phyloP scores from a whole-genome alignment of 257 asterid species.

The Parsonsia alboflavescens region DNA sequence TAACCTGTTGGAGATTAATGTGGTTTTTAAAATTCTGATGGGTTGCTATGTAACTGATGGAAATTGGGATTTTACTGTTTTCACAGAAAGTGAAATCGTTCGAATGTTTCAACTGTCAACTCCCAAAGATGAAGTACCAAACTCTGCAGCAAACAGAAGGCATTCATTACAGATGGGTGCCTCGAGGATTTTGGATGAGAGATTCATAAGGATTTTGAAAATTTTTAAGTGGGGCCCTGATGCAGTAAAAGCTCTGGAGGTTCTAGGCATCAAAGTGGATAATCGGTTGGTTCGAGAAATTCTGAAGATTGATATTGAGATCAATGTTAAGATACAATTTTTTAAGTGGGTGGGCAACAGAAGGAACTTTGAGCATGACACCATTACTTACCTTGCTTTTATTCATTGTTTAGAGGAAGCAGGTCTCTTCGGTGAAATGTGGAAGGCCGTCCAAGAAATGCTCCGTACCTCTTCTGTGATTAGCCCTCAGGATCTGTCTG shows the following conservation, averaged over 20 bases:
- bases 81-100: conserved; percentile 77
- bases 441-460: conserved; percentile 84
- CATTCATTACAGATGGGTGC: conserved; percentile 17
- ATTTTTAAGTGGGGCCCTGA: conserved; percentile 95
- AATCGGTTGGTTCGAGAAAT: conserved; percentile 72
- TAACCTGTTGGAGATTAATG: not conserved
- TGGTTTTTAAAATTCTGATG: not conserved
- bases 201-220: conserved; percentile 81
- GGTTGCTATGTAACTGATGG: not conserved
- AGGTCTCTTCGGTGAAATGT: conserved; percentile 59
- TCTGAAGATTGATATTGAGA: conserved; percentile 67
- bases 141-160: conserved; percentile 25
- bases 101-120: conserved; percentile 61
- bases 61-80: conserved; percentile 5
- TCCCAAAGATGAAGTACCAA: conserved; percentile 42
- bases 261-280: conserved; percentile 64
- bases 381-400: conserved; percentile 61
- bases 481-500: conserved; percentile 59
- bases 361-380: conserved; percentile 75
- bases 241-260: conserved; percentile 87
- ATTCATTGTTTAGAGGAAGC: conserved; percentile 68
- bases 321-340: conserved; percentile 72
- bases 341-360: conserved; percentile 88
- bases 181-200: conserved; percentile 62
- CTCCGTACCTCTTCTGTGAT: conserved; percentile 49